Base-by-base conservation (phyloP, 768 basidiomycete genomes). In the Leccinum pellstonianum region DNA sequence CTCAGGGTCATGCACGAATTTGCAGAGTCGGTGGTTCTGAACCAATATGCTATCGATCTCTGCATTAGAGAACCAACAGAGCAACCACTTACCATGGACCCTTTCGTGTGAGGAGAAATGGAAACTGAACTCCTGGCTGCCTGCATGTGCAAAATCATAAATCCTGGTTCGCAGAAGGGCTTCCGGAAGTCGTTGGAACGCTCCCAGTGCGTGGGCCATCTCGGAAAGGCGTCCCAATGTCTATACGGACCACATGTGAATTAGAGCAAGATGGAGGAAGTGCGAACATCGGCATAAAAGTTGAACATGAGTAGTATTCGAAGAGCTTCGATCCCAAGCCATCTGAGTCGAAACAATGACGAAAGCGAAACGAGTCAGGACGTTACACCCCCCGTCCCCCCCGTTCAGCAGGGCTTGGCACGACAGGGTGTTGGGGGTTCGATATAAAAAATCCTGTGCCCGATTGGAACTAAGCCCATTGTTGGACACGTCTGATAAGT, bases 31-130 rank as follows among this genome's bases (percentile, higher is more conserved):
- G 10, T n/a, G 59, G 43, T 56, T 60, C 17, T 46, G 50, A 47
- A 48, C 43, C 33, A 48, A 48, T 50, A 50, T 31, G 55, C 50
- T 55, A 63, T 61, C 60, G 57, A 63, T 65, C 52, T 51, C 53
- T 56, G 59, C 35, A 50, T 41, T 41, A 49, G 59, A 60, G 41
- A 61, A 47, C 31, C 27, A 27, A 37, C 27, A 57, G 53, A 54
- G 62, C 17, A 65, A 47, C 12, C 49, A 46, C 56, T 58, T 51
- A 58, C 49, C 11, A 21, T 19, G n/a, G 9, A 46, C 61, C 55
- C n/a, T 55, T 19, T 43, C 38, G 41, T 38, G 53, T 58, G 63
- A 25, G 37, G 37, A 58, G 25, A 41, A 55, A 53, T 31, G 47
- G 31, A 50, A 37, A 52, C 29, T 50, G 58, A 49, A 23, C 35